Evolutionary conservation across 192 early-diverging fungal genomes (phyloP), one percentile per base, ranked within the genome.

Genomic region (Coemansia nantahalensis): DNA sequence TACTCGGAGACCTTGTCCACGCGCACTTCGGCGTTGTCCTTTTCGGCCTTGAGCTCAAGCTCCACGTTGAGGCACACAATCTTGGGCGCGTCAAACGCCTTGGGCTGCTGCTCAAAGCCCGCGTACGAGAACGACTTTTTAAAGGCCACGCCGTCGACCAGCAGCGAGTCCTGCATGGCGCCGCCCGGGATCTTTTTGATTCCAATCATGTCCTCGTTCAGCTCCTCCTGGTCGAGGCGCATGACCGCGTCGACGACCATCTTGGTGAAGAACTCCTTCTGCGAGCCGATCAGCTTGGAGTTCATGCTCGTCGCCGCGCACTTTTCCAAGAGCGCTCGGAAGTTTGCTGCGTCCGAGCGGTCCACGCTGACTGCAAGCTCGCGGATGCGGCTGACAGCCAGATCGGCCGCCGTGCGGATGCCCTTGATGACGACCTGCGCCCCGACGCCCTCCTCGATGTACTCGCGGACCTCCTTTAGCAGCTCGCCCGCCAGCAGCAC

Each of bases 121-220:
- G 96, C 96, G 71, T 99, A 97, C 18, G 93, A 90, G 69, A 99
- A 99, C 13, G 94, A 95, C 82, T 99, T 99, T 67, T 99, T 99
- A 81, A 99, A 99, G 13, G 96, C 96, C 45, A 99, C 96, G 60
- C 96, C 96, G 48, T 94, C 85, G 35, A 99, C 74, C 54, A 96
- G 79, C 22, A 94, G 46, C n/a, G 94, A 97, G 60, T 99, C 96
- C 82, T 96, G 90, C 93, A 99, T 94, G 22, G 89, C 96, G 42
- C 96, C 96, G 62, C 96, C 96, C 31, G 94, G 85, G 34, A 97
- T 85, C 82, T 91, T 94, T 80, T 99, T 99, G 68, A 99, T 90
- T 38, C 96, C 96, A 65, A 99, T 99, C 85, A 99, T 81, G 54
- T 81, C 83, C 78, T 99, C 94, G 80, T 95, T 90, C 57, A 99